phyloP scores from a whole-genome alignment of 2,329 filamentous ascomycete genomes.

The Massarina eburnea region DNA sequence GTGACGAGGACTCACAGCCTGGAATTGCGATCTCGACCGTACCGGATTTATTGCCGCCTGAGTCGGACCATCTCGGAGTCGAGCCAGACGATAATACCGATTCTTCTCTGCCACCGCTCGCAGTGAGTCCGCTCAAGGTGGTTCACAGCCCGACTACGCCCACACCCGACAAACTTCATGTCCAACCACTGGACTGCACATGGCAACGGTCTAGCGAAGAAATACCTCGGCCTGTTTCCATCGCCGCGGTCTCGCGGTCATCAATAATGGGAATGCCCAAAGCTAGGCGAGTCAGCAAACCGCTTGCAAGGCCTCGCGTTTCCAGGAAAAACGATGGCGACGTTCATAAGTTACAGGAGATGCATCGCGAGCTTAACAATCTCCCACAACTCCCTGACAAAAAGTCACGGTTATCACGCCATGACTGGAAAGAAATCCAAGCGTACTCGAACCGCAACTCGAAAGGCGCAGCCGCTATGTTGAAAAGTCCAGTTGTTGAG shows the following conservation, averaged over 20 bases:
- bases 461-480: constrained; percentile 22
- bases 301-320: constrained; percentile 1
- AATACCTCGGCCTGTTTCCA: constrained; percentile 24
- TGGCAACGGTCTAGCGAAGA: constrained; percentile 28
- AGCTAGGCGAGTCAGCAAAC: constrained; percentile 7
- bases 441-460: constrained; percentile 35
- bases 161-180: neutral
- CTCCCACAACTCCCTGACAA: constrained; percentile 33
- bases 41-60: neutral
- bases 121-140: constrained; percentile 18
- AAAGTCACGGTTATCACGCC: constrained; percentile 34
- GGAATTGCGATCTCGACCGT: neutral
- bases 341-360: constrained; percentile 24
- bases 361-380: constrained; percentile 32
- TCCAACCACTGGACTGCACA: constrained; percentile 4
- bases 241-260: constrained; percentile 17
- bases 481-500: constrained; percentile 27
- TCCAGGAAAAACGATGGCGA: constrained; percentile 10
- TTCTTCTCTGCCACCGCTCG: constrained; percentile 13
- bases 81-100: constrained; percentile 8
- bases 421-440: constrained; percentile 39
- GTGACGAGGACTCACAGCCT: constrained; percentile 1
- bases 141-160: constrained; percentile 13
- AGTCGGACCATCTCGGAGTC: neutral
- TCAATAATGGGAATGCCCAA: constrained; percentile 20